These are phyloP conservation scores for Clonostachys rosea DNA, from an alignment of 2,329 filamentous ascomycete genomes.

Conservation along the genomic window DNA sequence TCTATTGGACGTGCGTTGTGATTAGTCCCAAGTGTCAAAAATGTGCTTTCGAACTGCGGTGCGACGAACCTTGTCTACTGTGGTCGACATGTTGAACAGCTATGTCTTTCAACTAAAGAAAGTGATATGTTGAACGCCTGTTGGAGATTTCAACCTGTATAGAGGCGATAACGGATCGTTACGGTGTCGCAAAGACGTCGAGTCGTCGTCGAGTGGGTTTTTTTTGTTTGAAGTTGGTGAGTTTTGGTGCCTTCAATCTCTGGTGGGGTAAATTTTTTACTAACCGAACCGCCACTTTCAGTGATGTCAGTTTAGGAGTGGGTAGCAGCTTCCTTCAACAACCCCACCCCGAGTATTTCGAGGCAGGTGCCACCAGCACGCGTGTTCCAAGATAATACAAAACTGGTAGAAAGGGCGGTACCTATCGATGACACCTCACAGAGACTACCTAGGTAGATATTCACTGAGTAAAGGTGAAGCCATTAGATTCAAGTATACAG, in stretches of 20 bases:
- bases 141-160: too few species aligned
- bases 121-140: too few species aligned
- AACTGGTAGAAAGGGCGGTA: too few species aligned
- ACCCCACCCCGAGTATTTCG: too few species aligned
- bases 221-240: background rate
- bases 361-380: too few species aligned
- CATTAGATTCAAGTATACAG: too few species aligned
- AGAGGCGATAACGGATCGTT: background rate
- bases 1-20: constrained; percentile 51
- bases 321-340: too few species aligned
- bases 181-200: background rate
- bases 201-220: background rate
- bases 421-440: too few species aligned
- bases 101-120: background rate
- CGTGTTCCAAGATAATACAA: too few species aligned
- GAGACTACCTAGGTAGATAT: too few species aligned
- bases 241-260: background rate
- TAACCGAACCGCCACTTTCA: constrained; percentile 10
- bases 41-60: background rate
- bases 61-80: constrained; percentile 80
- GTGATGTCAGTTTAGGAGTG: constrained; percentile 21
- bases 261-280: constrained; percentile 34
- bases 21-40: constrained; percentile 1
- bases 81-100: constrained; percentile 77
- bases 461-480: too few species aligned